These are phyloP conservation scores for Lasiodiplodia citricola DNA, from an alignment of 2,329 filamentous ascomycete species.

Conservation along the genomic window DNA sequence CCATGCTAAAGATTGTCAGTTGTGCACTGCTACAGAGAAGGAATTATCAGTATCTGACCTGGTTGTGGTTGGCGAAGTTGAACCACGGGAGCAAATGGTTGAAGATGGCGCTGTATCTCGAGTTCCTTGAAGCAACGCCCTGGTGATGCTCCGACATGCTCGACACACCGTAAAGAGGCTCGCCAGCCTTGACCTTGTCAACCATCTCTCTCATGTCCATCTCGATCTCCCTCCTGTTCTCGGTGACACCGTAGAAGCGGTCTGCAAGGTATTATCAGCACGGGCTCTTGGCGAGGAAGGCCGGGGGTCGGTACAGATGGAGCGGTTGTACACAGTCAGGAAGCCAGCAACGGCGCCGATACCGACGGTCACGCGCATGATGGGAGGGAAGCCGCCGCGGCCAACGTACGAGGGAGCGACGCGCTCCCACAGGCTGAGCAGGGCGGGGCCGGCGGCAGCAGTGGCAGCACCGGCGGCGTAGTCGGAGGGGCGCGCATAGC, in stretches of 20 bases:
- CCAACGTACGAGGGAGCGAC: conserved; percentile 85
- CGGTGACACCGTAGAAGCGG: conserved; percentile 92
- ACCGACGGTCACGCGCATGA: conserved; percentile 78
- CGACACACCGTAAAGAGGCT: conserved; percentile 86
- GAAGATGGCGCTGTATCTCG: conserved; percentile 85
- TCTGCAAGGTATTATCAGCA: conserved; percentile 61
- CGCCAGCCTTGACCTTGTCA: conserved; percentile 87
- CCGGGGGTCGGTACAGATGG: conserved; percentile 68
- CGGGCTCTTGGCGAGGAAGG: conserved; percentile 62
- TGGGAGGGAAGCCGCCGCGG: conserved; percentile 78
- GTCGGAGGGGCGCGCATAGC: conserved; percentile 85
- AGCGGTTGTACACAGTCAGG: conserved; percentile 83
- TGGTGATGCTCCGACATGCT: conserved; percentile 86
- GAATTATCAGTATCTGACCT: conserved; percentile 51
- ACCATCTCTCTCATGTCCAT: conserved; percentile 99
- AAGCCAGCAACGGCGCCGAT: conserved; percentile 80
- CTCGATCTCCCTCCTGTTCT: conserved; percentile 89
- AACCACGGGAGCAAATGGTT: conserved; percentile 90
- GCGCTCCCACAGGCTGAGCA: conserved; percentile 80
- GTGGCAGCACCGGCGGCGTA: conserved; percentile 73
- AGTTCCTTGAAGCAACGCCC: conserved; percentile 90
- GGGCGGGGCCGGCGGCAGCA: conserved; percentile 72
- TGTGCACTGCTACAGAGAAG: not conserved
- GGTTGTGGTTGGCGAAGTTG: conserved; percentile 95
- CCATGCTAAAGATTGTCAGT: conserved; percentile 69